Base-by-base conservation (phyloP, 306 rosid genomes). In the Quercus cerris region DNA sequence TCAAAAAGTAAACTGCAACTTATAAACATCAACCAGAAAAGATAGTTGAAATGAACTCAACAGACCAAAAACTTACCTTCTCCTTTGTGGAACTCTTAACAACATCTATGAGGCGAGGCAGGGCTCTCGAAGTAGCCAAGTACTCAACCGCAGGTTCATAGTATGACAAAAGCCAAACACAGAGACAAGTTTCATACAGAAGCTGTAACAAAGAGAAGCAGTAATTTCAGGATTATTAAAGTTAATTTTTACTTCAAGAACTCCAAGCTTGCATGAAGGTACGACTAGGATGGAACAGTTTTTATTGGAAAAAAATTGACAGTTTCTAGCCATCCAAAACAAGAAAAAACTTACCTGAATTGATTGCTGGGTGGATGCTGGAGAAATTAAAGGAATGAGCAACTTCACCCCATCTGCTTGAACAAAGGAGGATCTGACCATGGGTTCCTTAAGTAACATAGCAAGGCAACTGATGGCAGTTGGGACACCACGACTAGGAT, bases 351-450 rank as follows among this genome's bases (percentile, higher is more conserved):
- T 85, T 87, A 91, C 99, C 97, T 96, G 99, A 81, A 90, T 93
- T 68, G 98, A 93, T 74, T 93, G 99, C 85, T 91, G 99, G 55
- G 98, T 93, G 78, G 98, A 93, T 81, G 98, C 99, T 18, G 99
- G 99, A 81, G 93, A 68, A 76, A 96, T 89, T 78, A 96, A 88
- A 76, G 99, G 98, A 82, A 91, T 83, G 68, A 96, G 97, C 89
- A 96, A 83, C 86, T 91, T 96, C 86, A 93, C 91, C 77, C 99
- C 98, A 71, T 96, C 98, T 11, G 91, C 89, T 84, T 87, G 91
- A 78, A 93, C 97, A 88, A 96, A 96, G 77, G 91, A 88, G 78
- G 92, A 93, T 81, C 97, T 90, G 81, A 91, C 98, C 15, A 90
- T 82, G 46, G 92, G 97, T 87, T 96, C 99, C 93, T 91, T 96